Evolutionary conservation across 2,329 filamentous ascomycete species (phyloP), one percentile per base, ranked within the genome.

Genomic region (Diaporthe eres): DNA sequence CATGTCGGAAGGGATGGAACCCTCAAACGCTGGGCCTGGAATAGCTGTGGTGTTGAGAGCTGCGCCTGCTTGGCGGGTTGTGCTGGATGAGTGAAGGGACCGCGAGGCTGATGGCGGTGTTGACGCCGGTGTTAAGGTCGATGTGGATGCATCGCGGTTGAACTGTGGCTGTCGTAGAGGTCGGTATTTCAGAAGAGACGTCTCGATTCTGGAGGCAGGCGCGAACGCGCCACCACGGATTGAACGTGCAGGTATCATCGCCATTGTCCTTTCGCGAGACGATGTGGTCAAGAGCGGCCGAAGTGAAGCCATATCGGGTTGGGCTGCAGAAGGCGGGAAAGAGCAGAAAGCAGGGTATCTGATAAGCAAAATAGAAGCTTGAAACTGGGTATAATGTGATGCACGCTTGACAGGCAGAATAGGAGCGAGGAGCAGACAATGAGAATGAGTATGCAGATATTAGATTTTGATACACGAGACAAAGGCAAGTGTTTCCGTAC

Each of bases 1-100:
- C 22, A 51, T 71, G 31, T 34, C 51, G 15, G 73, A 25, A n/a
- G 51, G 53, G 44, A 67, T 60, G n/a, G 77, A 72, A 31, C 53
- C 61, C 68, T 60, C 76, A 15, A 72, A 67, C 51, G 37, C 75
- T 74, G 67, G 73, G 61, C 77, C 28, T 75, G 75, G 57, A 72
- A 65, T 55, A 74, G 28, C 47, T 44, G 37, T 25, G 76, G 78
- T 68, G 76, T 79, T 57, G 79, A 77, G 39, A 13, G 74, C 34
- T 28, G 58, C 39, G 19, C 57, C 63, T 4, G 76, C 74, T 34
- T 74, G 75, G 65, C 61, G 74, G 34, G 63, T 60, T 13, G 70
- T 71, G 31, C 61, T 75, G 39, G 76, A 75, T 15, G 81, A 81
- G 76, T 83, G 82, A 13, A 83, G 71, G 5, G 80, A 77, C 51